Percentiles rank a stretch among this genome's conserved stretches.
phyloP scores from a whole-genome alignment of 129 eudicot species.

The Helianthus annuus region HanXRQr2.0-SUNRISE NC_035448.2:171080153-171080652 shows the following conservation, averaged over 20 bases:
- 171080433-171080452: no score
- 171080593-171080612: conserved; percentile 1
- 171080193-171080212: conserved; percentile 56
- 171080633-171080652: no score
- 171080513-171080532: conserved; percentile 63
- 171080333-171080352: conserved; percentile 53
- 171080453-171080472: no score
- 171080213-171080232: conserved; percentile 60
- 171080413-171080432: neutral
- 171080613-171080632: no score
- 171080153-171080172: neutral
- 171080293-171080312: conserved; percentile 53
- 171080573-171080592: conserved; percentile 61
- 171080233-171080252: conserved; percentile 54
- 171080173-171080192: conserved; percentile 69
- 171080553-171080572: conserved; percentile 59
- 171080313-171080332: conserved; percentile 44
- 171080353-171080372: conserved; percentile 51
- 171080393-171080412: neutral
- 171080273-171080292: conserved; percentile 60
- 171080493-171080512: neutral
- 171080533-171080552: conserved; percentile 41
- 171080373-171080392: neutral
- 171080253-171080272: conserved; percentile 56
- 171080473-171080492: neutral